Evolutionary conservation across 1,284 basidiomycete genomes (phyloP), one percentile per base, ranked within the genome.

Genomic region (Neonothopanus nambi): DNA sequence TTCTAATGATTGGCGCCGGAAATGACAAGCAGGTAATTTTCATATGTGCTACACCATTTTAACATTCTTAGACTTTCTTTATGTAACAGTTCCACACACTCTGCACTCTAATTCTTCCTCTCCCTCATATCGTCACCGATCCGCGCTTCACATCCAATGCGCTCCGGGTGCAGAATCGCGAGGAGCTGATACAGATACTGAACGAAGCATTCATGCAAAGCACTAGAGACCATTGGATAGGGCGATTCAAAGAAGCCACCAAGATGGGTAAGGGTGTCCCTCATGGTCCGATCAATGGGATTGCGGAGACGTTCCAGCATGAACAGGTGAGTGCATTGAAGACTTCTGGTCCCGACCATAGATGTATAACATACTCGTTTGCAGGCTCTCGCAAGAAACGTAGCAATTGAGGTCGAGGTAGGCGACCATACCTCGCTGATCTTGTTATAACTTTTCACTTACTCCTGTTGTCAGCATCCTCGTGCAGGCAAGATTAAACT

Each of bases 211-310:
- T 95, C 51, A 73, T 76, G 64, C 71, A 79, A 63, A 42, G 21
- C 13, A 72, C 81, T 11, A 81, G 86, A 51, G 79, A 81, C 12
- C 70, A 89, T 58, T 95, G 93, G 94, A 73, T 94, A 36, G 70
- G 80, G 56, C 77, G 76, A 51, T 81, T 96, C 59, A 83, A 75
- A 35, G 91, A 91, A 13, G 71, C 87, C 8, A 51, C 49, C 4
- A 43, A 51, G 24, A 30, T 44, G 93, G 93, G 85, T 92, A 67
- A 55, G 51, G 48, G 91, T 5, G 80, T 96, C 30, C 94, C 93
- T 3, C 92, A 92, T 68, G 92, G 91, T 15, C 93, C 93, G 13
- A 96, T 98, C 73, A 96, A 97, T 68, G 90, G 94, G 62, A 93
- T 98, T 58, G 68, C 79, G 46, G 86, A 95, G 66, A 95, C 95